Percentiles rank a stretch among this genome's conserved stretches.
Evolutionary conservation across 306 rosid species (phyloP).

Genomic region (Mucuna pruriens): DNA sequence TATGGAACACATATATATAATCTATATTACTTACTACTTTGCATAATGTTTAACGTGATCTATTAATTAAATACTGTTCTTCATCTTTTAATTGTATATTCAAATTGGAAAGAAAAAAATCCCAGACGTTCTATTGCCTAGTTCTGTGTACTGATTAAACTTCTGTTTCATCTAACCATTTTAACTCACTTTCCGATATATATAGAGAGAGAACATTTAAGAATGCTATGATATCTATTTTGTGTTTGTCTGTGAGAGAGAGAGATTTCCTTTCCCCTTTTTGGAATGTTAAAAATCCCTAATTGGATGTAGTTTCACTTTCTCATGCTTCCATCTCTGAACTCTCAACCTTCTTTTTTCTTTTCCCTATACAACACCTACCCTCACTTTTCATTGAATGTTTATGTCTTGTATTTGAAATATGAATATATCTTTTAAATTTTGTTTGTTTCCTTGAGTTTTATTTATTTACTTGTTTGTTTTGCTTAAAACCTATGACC

Average conservation of each 20-base stretch:
- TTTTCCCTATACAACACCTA: not conserved
- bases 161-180: not conserved
- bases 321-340: not conserved
- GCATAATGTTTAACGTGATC: constrained; percentile 7
- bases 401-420: not conserved
- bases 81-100: constrained; percentile 15
- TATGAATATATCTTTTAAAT: not conserved
- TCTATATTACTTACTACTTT: not conserved
- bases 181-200: not conserved
- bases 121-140: not conserved
- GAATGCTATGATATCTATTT: constrained; percentile 1
- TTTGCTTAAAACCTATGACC: not conserved
- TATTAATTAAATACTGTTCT: not conserved
- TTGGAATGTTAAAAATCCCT: not conserved
- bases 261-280: not conserved
- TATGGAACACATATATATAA: constrained; percentile 16
- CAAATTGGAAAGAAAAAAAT: not conserved
- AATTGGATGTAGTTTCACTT: not conserved
- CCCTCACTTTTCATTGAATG: not conserved
- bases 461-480: not conserved
- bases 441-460: not conserved
- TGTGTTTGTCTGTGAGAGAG: not conserved
- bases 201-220: constrained; percentile 21
- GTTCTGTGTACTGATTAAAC: constrained; percentile 3
- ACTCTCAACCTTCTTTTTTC: not conserved